Evolutionary conservation across 2,329 filamentous ascomycete species (phyloP).

Genomic region (Pyrenophora tritici-repentis): DNA sequence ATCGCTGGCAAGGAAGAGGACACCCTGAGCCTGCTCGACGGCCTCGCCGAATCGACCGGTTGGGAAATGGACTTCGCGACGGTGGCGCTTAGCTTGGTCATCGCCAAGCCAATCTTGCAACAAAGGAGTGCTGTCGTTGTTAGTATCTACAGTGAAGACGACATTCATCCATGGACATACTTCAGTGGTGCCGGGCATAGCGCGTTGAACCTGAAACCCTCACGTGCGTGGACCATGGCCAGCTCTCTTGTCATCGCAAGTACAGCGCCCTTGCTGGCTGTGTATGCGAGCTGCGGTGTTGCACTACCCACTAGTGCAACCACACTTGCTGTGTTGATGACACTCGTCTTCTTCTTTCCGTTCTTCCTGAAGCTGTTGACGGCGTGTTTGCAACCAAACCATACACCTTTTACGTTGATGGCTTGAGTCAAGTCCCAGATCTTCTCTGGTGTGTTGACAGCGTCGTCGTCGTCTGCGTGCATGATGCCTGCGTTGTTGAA

Average conservation of each 20-base stretch:
- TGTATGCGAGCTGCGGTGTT: slow-evolving; percentile 90
- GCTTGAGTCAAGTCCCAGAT: slow-evolving; percentile 94
- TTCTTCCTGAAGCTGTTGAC: slow-evolving; percentile 79
- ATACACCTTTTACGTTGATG: slow-evolving; percentile 98
- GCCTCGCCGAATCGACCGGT: slow-evolving; percentile 87
- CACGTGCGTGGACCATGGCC: slow-evolving; percentile 87
- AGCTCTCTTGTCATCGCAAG: slow-evolving; percentile 87
- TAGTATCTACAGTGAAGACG: slow-evolving; percentile 4
- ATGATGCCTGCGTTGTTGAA: slow-evolving; percentile 99
- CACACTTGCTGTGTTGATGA: slow-evolving; percentile 92
- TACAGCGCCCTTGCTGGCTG: slow-evolving; percentile 90
- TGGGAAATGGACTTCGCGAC: slow-evolving; percentile 89
- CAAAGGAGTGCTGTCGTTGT: slow-evolving; percentile 69
- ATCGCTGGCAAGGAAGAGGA: slow-evolving; percentile 84
- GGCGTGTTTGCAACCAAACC: slow-evolving; percentile 93
- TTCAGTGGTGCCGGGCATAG: slow-evolving; percentile 91
- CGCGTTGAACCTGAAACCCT: slow-evolving; percentile 88
- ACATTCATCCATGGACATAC: slow-evolving; percentile 45
- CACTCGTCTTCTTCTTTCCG: slow-evolving; percentile 76
- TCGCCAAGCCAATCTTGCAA: slow-evolving; percentile 93
- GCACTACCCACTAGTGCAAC: slow-evolving; percentile 86
- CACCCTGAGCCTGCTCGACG: slow-evolving; percentile 89
- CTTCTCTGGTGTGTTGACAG: slow-evolving; percentile 80
- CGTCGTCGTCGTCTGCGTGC: slow-evolving; percentile 71
- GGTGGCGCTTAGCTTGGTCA: slow-evolving; percentile 76